These are phyloP conservation scores for Helenozyma baotianmanensis DNA, from an alignment of 805 yeast species.

Conservation along the genomic window DNA sequence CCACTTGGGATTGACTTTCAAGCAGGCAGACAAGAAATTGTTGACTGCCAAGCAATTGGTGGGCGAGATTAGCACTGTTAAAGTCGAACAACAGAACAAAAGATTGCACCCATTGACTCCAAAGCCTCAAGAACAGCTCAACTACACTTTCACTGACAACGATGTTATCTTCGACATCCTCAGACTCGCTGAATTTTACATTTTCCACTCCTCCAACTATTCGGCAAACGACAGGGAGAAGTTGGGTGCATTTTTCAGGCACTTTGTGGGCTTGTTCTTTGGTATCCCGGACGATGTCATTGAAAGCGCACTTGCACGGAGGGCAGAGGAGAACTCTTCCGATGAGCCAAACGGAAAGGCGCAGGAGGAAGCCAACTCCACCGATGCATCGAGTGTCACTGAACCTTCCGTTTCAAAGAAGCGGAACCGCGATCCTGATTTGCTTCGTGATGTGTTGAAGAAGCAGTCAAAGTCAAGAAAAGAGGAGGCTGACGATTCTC, in stretches of 20 bases:
- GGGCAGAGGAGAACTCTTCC: slow-evolving; percentile 16
- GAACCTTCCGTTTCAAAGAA: slow-evolving; percentile 32
- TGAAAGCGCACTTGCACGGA: slow-evolving; percentile 32
- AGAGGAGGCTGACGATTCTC: slow-evolving; percentile 31
- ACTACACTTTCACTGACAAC: slow-evolving; percentile 59
- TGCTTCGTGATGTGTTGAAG: slow-evolving; percentile 58
- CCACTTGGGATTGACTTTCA: slow-evolving; percentile 92
- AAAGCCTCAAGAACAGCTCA: slow-evolving; percentile 70
- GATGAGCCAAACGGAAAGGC: slow-evolving; percentile 13
- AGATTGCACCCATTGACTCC: slow-evolving; percentile 83
- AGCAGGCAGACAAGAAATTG: slow-evolving; percentile 92
- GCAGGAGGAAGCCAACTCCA: slow-evolving; percentile 13
- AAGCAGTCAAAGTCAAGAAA: slow-evolving; percentile 41
- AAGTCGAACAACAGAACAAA: slow-evolving; percentile 86
- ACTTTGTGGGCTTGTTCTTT: slow-evolving; percentile 71
- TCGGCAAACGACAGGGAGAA: slow-evolving; percentile 79
- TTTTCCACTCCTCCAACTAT: slow-evolving; percentile 66
- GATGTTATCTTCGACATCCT: slow-evolving; percentile 72
- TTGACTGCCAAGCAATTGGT: slow-evolving; percentile 85
- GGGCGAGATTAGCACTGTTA: slow-evolving; percentile 87
- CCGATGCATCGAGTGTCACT: slow-evolving; percentile 4
- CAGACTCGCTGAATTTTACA: slow-evolving; percentile 59
- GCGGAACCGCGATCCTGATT: slow-evolving; percentile 50
- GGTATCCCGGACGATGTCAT: slow-evolving; percentile 48
- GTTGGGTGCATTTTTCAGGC: slow-evolving; percentile 63